Conservation (phyloP, 495 filamentous ascomycete species). For the Penicillium soppii region DNA sequence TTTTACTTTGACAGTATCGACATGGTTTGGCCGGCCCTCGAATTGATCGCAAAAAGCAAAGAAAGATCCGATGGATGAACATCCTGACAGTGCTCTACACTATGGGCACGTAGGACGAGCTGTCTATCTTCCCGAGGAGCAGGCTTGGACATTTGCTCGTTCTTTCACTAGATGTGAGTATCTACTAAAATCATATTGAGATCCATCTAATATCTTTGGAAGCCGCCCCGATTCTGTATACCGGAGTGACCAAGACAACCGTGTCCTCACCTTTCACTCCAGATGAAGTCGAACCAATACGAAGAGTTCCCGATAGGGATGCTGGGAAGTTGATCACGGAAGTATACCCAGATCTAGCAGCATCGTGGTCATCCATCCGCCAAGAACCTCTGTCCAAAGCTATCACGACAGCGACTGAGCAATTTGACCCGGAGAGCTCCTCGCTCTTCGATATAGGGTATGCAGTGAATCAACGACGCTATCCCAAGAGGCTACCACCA, state of each 20-base stretch:
- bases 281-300: constrained; percentile 10
- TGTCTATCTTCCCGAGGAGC: constrained; percentile 51
- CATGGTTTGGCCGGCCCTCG: constrained; percentile 33
- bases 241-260: constrained; percentile 33
- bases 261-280: constrained; percentile 23
- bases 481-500: constrained; percentile 25
- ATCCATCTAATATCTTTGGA: constrained; percentile 11
- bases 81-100: constrained; percentile 50
- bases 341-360: constrained; percentile 39
- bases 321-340: constrained; percentile 24
- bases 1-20: constrained; percentile 24
- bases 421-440: constrained; percentile 39
- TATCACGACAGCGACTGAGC: constrained; percentile 24
- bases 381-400: constrained; percentile 33
- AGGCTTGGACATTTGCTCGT: constrained; percentile 57
- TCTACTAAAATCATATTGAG: not conserved
- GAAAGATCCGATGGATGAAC: constrained; percentile 62
- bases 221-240: constrained; percentile 31
- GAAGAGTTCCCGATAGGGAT: constrained; percentile 9
- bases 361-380: constrained; percentile 30
- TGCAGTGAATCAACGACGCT: constrained; percentile 31
- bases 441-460: constrained; percentile 44
- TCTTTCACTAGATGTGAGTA: constrained; percentile 29
- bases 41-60: constrained; percentile 34
- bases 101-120: constrained; percentile 67